Evolutionary conservation across 345 rosid genomes (phyloP), one percentile per base, ranked within the genome.

Genomic region (Lepidium africanum): DNA sequence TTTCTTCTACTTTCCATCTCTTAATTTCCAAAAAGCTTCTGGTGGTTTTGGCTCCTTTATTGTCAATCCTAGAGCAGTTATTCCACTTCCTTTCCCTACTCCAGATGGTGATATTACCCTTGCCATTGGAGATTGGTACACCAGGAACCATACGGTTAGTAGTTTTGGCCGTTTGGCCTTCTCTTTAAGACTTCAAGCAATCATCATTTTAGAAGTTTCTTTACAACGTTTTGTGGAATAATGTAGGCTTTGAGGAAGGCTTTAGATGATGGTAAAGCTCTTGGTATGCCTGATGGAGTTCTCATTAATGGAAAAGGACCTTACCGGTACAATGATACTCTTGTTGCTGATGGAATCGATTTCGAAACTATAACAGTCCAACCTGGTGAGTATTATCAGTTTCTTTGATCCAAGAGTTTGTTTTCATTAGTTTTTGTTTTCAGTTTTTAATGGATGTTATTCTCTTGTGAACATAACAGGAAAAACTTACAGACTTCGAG

Each of bases 291-390:
- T 0, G 82, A 95, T 73, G 99, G 99, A 0, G 99, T 95, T 80
- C 89, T 95, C 38, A 89, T 95, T 39, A 95, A 95, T 50, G 99
- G 99, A 17, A 95, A 91, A 80, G 99, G 99, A 47, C 99, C 99
- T 72, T 95, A 87, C 43, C 87, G 71, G 48, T 95, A 95, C 78
- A 95, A 91, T 74, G 48, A 62, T 1, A 95, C 97, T n/a, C 87
- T 91, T 69, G 96, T 91, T 57, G 82, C 92, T 0, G 94, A 84
- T 51, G 81, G 81, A 48, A 89, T 91, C 56, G 96, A 87, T 46
- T 78, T 72, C 41, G 98, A 83, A 79, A 91, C 88, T 4, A 82
- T 95, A 62, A 65, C 78, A 14, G 99, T 95, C n/a, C 85, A 89
- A 13, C 98, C 99, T 70, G 99, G 99, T 94, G 73, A 83, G 62